Evolutionary conservation across 2,329 filamentous ascomycete species (phyloP).

Genomic region (Fusarium keratoplasticum): DNA sequence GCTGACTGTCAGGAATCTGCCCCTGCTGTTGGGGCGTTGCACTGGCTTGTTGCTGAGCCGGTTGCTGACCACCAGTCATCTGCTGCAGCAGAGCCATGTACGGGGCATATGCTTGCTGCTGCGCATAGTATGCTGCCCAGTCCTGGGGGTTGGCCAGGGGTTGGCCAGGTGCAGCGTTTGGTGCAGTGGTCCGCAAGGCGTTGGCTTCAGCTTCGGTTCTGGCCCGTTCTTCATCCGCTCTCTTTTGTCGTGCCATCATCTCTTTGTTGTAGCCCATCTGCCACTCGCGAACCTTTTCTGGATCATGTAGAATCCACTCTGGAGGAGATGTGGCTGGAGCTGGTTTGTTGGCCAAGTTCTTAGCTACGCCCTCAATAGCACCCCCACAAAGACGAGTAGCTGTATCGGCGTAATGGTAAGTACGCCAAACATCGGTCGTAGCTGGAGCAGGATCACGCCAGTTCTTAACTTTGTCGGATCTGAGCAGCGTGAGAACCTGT

Average conservation of each 20-base stretch:
- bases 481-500: constrained; percentile 57
- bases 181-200: constrained; percentile 40
- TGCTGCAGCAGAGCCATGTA: constrained; percentile 58
- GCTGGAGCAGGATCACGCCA: constrained; percentile 58
- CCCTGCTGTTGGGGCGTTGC: constrained; percentile 36
- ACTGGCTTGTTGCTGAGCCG: constrained; percentile 21
- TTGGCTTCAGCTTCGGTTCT: constrained; percentile 50
- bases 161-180: constrained; percentile 31
- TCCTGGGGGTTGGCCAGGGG: constrained; percentile 46
- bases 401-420: constrained; percentile 56
- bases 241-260: constrained; percentile 52
- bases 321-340: constrained; percentile 65
- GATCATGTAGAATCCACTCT: constrained; percentile 61
- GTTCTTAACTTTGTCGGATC: constrained; percentile 56
- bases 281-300: constrained; percentile 64
- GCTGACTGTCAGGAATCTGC: constrained; percentile 52
- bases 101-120: constrained; percentile 55
- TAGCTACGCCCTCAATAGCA: constrained; percentile 56
- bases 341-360: constrained; percentile 57
- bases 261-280: constrained; percentile 61
- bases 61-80: constrained; percentile 50
- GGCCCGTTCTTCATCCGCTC: constrained; percentile 53
- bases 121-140: constrained; percentile 56
- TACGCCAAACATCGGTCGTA: constrained; percentile 47
- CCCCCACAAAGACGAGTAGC: constrained; percentile 57